phyloP scores from a whole-genome alignment of 1,284 basidiomycete genomes.

The Irpex sp. region DNA sequence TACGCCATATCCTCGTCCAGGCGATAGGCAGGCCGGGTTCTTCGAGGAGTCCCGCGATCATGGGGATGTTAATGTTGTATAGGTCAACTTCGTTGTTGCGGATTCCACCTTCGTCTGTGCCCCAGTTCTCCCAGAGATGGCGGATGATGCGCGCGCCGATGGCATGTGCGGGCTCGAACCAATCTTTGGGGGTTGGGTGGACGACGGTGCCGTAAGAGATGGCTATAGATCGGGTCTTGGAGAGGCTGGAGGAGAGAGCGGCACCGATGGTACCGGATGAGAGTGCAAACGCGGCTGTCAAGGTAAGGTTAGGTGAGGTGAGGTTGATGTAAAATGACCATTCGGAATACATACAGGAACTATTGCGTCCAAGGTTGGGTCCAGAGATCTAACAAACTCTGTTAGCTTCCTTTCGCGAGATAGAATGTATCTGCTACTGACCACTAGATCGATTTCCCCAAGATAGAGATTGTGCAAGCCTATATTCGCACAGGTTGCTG shows the following conservation, averaged over 20 bases:
- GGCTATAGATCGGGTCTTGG: slow-evolving; percentile 67
- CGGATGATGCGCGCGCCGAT: slow-evolving; percentile 66
- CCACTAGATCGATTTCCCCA: slow-evolving; percentile 81
- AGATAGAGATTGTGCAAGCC: slow-evolving; percentile 86
- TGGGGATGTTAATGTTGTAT: slow-evolving; percentile 80
- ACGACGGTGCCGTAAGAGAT: slow-evolving; percentile 83
- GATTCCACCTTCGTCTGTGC: slow-evolving; percentile 55
- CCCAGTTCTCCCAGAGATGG: slow-evolving; percentile 82
- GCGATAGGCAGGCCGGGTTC: slow-evolving; percentile 56
- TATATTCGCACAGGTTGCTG: slow-evolving; percentile 88
- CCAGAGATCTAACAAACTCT: slow-evolving; percentile 55
- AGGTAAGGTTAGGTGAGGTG: background rate
- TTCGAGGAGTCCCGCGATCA: slow-evolving; percentile 57
- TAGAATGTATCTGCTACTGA: slow-evolving; percentile 33
- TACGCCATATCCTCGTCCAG: slow-evolving; percentile 78
- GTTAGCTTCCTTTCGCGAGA: background rate
- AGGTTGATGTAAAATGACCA: background rate
- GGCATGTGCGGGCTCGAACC: slow-evolving; percentile 67
- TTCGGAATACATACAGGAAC: slow-evolving; percentile 48
- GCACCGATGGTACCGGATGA: slow-evolving; percentile 92
- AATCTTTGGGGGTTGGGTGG: slow-evolving; percentile 59
- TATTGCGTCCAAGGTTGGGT: slow-evolving; percentile 79
- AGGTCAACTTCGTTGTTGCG: slow-evolving; percentile 68
- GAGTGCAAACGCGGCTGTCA: slow-evolving; percentile 74
- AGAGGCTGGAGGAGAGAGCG: slow-evolving; percentile 77